Evolutionary conservation across 2,329 filamentous ascomycete species (phyloP), one percentile per base, ranked within the genome.

Genomic region (Calonectria pteridis): DNA sequence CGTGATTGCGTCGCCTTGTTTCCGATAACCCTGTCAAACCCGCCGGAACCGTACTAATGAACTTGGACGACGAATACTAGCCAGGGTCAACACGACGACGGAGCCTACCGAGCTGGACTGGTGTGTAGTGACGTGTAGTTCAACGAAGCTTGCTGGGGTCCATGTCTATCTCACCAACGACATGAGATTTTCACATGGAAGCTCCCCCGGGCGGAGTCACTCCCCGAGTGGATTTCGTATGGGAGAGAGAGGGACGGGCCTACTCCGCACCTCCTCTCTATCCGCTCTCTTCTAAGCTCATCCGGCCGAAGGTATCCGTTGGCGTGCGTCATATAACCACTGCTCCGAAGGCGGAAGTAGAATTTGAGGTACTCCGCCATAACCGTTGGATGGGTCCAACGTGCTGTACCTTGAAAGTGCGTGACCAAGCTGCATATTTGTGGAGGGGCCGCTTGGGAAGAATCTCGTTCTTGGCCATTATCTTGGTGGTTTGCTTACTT

Each of bases 121-220:
- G 50, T 29, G 26, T 11, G 23, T 26, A 62, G 55, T 62, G 55
- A 62, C 55, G 55, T 62, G 31, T 66, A 28, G 59, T 51, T 66
- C 46, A 62, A 62, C 33, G 59, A 59, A 43, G 31, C 43, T 62
- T 51, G 14, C 67, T 49, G 28, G 67, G 55, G 31, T 50, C 37
- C 62, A 49, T 37, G 69, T 67, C 49, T 35, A 59, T 65, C 59
- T 50, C 46, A 28, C 58, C 67, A 53, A 59, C 55, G 55, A 26
- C 37, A 46, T 64, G 66, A 53, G 50, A 65, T 65, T 66, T 65
- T 51, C 59, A 69, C 59, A 69, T 62, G 53, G 67, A 68, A 58
- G 46, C 50, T 50, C 51, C 58, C 51, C 18, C 35, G 51, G 59
- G 71, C 68, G 71, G 71, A 73, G 71, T 40, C 43, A 65, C 64